These are phyloP conservation scores for Poronia punctata DNA, from an alignment of 495 filamentous ascomycete species.

Conservation along the genomic window DNA sequence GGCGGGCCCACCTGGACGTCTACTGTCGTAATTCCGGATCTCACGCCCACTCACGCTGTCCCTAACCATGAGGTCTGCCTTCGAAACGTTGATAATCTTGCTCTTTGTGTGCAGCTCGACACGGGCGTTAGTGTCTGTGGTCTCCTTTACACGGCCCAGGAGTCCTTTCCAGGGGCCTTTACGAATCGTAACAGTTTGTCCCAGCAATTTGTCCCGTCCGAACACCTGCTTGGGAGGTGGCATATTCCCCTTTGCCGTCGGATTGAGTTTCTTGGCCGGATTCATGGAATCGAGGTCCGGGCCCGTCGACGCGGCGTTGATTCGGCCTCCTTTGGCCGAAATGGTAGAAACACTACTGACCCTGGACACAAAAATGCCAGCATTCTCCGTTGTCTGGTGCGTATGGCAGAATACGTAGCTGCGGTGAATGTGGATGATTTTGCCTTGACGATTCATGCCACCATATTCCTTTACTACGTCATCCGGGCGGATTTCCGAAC, in stretches of 20 bases:
- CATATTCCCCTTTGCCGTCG: constrained; percentile 49
- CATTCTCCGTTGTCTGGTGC: constrained; percentile 76
- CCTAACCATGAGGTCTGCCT: constrained; percentile 69
- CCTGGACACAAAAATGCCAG: constrained; percentile 83
- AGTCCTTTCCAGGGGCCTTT: constrained; percentile 86
- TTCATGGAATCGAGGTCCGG: constrained; percentile 91
- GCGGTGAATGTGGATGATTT: constrained; percentile 86
- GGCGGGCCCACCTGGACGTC: constrained; percentile 48
- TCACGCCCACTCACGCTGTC: constrained; percentile 73
- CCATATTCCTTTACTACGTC: constrained; percentile 87
- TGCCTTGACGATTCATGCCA: constrained; percentile 77
- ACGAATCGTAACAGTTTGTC: constrained; percentile 80
- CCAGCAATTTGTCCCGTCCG: constrained; percentile 79
- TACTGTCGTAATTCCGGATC: constrained; percentile 57
- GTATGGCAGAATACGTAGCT: constrained; percentile 83
- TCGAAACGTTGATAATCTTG: constrained; percentile 76
- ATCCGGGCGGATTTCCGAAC: constrained; percentile 83
- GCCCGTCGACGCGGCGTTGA: constrained; percentile 40
- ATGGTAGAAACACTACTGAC: constrained; percentile 79
- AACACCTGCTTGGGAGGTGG: constrained; percentile 62
- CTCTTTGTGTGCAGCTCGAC: constrained; percentile 90
- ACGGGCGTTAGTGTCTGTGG: constrained; percentile 73
- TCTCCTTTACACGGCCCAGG: constrained; percentile 90
- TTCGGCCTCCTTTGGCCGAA: constrained; percentile 80
- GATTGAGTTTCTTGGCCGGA: constrained; percentile 67